Percentiles rank a stretch among this genome's conserved stretches.
Evolutionary conservation across 2,329 filamentous ascomycete species (phyloP).

Genomic region (Talaromyces sp.): DNA sequence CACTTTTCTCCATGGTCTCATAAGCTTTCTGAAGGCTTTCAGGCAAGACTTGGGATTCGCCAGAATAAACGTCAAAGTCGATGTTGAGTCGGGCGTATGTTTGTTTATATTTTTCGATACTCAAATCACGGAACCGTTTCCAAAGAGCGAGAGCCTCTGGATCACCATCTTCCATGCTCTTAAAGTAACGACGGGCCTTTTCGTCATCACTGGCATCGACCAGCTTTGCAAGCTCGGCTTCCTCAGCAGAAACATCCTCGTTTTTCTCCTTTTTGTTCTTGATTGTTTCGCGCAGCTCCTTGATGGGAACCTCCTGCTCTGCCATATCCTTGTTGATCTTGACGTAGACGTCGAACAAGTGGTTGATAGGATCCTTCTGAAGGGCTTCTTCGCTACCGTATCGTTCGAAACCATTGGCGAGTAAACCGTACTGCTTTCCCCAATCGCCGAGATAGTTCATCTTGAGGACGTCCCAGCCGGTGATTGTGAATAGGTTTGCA

Average conservation of each 20-base stretch:
- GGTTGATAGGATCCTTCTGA: constrained; percentile 59
- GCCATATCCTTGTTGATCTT: constrained; percentile 58
- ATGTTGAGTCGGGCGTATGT: constrained; percentile 65
- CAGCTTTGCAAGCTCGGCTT: constrained; percentile 48
- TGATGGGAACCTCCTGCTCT: constrained; percentile 56
- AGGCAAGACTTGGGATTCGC: constrained; percentile 64
- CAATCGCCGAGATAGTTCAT: constrained; percentile 68
- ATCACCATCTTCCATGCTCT: constrained; percentile 64
- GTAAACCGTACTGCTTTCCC: constrained; percentile 65
- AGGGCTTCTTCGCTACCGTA: constrained; percentile 61
- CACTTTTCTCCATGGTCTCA: constrained; percentile 55
- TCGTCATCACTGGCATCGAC: constrained; percentile 56
- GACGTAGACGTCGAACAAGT: constrained; percentile 64
- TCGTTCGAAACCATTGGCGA: constrained; percentile 60
- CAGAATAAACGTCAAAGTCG: constrained; percentile 63
- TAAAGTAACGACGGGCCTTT: constrained; percentile 62
- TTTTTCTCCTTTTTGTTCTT: constrained; percentile 47
- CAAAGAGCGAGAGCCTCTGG: constrained; percentile 57
- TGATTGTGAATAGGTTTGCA: constrained; percentile 57
- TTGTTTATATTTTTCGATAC: constrained; percentile 62
- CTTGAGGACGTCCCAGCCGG: constrained; percentile 60
- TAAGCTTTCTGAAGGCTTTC: constrained; percentile 62
- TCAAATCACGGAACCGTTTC: constrained; percentile 62
- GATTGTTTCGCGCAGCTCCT: constrained; percentile 52
- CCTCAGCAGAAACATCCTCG: constrained; percentile 47